These are phyloP conservation scores for Tolypocladium paradoxum DNA, from an alignment of 2,329 filamentous ascomycete species.

Conservation along the genomic window DNA sequence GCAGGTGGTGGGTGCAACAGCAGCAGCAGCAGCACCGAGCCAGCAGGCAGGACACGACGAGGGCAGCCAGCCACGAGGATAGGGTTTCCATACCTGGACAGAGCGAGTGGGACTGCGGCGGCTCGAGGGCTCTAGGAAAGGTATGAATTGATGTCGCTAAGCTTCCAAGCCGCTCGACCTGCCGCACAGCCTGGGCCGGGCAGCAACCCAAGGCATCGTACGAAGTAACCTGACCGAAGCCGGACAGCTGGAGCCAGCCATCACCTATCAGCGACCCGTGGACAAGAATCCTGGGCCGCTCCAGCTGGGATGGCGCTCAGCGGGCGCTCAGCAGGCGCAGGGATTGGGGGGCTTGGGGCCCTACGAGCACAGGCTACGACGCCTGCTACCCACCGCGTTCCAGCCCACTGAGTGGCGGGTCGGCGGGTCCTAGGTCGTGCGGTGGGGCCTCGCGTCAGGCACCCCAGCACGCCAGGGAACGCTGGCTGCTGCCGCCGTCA, in stretches of 20 bases:
- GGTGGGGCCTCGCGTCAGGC: background rate
- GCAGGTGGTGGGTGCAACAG: background rate
- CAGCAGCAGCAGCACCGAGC: background rate
- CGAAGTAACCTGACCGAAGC: background rate
- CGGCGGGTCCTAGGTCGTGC: constrained; percentile 2
- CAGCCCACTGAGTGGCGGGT: constrained; percentile 8
- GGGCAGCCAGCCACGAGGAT: background rate
- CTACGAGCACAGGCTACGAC: too few relatives aligned
- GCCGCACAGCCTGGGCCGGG: too few relatives aligned
- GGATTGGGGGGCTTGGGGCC: background rate
- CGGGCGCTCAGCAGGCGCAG: background rate
- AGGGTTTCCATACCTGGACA: background rate
- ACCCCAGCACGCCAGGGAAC: background rate
- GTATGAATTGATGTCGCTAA: too few relatives aligned
- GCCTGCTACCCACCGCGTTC: constrained; percentile 4
- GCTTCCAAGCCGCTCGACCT: too few relatives aligned
- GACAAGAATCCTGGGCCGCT: background rate
- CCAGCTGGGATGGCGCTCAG: background rate
- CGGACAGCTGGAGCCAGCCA: background rate
- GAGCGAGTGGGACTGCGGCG: background rate
- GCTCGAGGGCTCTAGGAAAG: background rate
- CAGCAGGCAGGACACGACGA: background rate
- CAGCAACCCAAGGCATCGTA: background rate
- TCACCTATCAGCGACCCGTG: too few relatives aligned
- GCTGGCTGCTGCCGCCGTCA: too few relatives aligned